Conservation (phyloP, 805 yeast genomes). For the Cyberlindnera euphorbiiphila region DNA sequence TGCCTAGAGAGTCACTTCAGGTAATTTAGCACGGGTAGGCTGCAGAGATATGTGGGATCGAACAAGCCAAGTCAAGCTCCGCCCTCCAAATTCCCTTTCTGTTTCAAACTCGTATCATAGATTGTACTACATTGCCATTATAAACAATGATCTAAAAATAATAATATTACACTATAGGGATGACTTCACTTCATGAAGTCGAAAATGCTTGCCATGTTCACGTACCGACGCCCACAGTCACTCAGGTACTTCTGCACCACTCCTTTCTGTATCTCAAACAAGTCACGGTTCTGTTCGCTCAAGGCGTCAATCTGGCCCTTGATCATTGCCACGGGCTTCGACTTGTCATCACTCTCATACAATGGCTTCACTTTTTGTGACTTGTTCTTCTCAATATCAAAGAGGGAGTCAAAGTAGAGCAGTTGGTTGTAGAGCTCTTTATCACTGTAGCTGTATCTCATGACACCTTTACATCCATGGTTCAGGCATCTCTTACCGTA, state of each 20-base stretch:
- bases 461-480: slow-evolving; percentile 66
- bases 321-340: slow-evolving; percentile 31
- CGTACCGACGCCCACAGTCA: slow-evolving; percentile 86
- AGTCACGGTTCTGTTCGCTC: slow-evolving; percentile 71
- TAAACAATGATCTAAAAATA: too few relatives aligned
- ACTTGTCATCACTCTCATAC: slow-evolving; percentile 33
- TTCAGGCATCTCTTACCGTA: slow-evolving; percentile 80
- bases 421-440: slow-evolving; percentile 83
- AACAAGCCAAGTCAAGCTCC: too few relatives aligned
- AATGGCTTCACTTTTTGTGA: slow-evolving; percentile 51
- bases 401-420: slow-evolving; percentile 70
- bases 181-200: slow-evolving; percentile 45
- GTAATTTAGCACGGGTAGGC: too few relatives aligned
- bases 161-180: too few relatives aligned
- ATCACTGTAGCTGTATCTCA: slow-evolving; percentile 74
- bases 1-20: too few relatives aligned
- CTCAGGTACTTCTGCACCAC: slow-evolving; percentile 70
- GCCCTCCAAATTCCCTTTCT: too few relatives aligned
- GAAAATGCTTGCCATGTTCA: slow-evolving; percentile 80
- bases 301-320: slow-evolving; percentile 64
- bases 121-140: too few relatives aligned
- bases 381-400: slow-evolving; percentile 79
- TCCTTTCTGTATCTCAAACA: slow-evolving; percentile 48
- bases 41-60: too few relatives aligned
- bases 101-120: too few relatives aligned